These are phyloP conservation scores for Geranomyces variabilis DNA, from an alignment of 192 early-diverging fungal species.

Conservation along the genomic window DNA sequence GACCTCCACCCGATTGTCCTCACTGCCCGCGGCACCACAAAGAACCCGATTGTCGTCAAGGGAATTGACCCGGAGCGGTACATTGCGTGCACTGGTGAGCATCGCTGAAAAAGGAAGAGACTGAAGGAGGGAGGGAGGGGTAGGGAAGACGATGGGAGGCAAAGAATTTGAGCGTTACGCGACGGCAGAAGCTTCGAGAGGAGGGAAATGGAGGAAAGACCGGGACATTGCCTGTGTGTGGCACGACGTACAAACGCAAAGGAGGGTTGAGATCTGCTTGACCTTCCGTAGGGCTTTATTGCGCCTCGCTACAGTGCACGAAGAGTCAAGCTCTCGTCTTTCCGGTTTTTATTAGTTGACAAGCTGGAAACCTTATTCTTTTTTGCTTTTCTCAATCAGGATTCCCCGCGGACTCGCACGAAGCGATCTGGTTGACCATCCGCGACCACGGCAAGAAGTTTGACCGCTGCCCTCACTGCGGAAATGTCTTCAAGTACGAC, in stretches of 20 bases:
- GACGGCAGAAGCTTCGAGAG: too few relatives aligned
- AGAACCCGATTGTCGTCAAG: constrained; percentile 83
- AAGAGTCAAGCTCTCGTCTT: too few relatives aligned
- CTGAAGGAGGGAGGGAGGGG: not conserved
- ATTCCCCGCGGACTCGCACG: constrained; percentile 91
- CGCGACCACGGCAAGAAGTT: constrained; percentile 73
- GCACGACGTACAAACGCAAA: too few relatives aligned
- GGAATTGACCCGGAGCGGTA: constrained; percentile 80
- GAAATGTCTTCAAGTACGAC: constrained; percentile 49
- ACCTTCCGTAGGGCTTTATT: too few relatives aligned
- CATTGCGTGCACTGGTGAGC: constrained; percentile 91
- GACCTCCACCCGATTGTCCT: constrained; percentile 82
- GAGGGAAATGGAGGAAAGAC: too few relatives aligned
- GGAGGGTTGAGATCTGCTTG: too few relatives aligned
- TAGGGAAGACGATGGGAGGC: not conserved
- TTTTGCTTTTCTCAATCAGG: constrained; percentile 57
- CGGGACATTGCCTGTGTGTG: too few relatives aligned
- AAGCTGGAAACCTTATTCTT: not conserved
- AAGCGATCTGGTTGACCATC: constrained; percentile 87
- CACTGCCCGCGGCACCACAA: constrained; percentile 74
- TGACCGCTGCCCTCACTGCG: constrained; percentile 96
- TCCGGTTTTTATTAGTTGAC: too few relatives aligned
- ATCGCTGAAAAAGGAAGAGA: not conserved
- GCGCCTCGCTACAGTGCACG: too few relatives aligned
- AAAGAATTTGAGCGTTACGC: too few relatives aligned